Base-by-base conservation (phyloP, 2,329 filamentous ascomycete species). In the Byssochlamys sp. region DNA sequence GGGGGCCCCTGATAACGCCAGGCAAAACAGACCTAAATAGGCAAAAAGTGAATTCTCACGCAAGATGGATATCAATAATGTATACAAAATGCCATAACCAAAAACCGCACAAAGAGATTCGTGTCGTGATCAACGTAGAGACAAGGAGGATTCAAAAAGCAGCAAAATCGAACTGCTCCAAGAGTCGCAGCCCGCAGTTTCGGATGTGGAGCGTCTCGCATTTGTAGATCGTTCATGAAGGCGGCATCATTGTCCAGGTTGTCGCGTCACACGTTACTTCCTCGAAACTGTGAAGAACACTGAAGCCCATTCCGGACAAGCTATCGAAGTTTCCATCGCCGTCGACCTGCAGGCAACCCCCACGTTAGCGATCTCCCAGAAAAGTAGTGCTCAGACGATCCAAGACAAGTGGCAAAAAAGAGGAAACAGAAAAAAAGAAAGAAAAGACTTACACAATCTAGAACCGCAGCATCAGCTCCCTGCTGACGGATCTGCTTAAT, bases 401-500 rank as follows among this genome's bases (percentile, higher is more conserved):
- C 14, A 33, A 26, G 10, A 51, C 33, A 52, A 39, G 29, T 57
- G 49, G 57, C 27, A 28, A 31, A 19, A 19, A 19, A 19, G 19
- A 19, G 19, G 19, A 19, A 19, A 19, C 19, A 19, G 19, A 19
- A 19, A 19, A 19, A 19, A 19, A 19, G 19, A 19, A 19, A 19
- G 19, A 19, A 35, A 48, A 39, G 53, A 79, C 86, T 78, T 75
- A 94, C 90, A 83, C 89, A 91, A 70, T 90, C 90, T 58, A 95
- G 73, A 52, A 95, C 77, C 55, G 87, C 88, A 59, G 85, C 85
- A 62, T 82, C 81, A 55, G 87, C 85, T 60, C 88, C 89, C 68
- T 91, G 84, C 64, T 83, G 83, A 72, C 91, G 92, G 71, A 90
- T 88, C 73, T 94, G 90, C 58, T 88, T 83, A 66, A 94, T 84